Conservation (phyloP, 2,329 filamentous ascomycete genomes). For the Diaporthe velutina region DNA sequence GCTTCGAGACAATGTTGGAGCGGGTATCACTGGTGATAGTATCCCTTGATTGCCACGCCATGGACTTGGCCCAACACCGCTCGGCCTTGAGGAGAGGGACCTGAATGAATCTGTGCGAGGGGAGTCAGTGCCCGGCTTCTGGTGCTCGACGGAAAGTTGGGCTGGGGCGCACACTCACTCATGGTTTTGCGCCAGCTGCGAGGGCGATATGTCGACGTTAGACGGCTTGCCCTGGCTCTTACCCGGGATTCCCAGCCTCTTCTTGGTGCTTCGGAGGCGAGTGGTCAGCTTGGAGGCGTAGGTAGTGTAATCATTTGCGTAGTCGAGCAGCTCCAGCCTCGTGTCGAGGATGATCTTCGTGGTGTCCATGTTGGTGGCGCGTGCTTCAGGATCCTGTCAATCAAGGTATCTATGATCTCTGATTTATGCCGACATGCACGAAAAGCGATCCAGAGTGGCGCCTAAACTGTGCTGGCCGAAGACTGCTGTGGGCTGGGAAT, state of each 20-base stretch:
- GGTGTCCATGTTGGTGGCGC: constrained; percentile 81
- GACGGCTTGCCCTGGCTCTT: constrained; percentile 89
- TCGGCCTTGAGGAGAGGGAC: constrained; percentile 89
- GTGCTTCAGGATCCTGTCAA: not conserved
- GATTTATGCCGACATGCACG: not conserved
- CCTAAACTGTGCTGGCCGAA: not conserved
- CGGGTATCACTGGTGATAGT: constrained; percentile 83
- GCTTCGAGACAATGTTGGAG: constrained; percentile 88
- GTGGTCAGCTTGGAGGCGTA: constrained; percentile 86
- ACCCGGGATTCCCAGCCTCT: constrained; percentile 86
- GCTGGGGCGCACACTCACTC: constrained; percentile 68
- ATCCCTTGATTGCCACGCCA: constrained; percentile 95
- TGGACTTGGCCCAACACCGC: constrained; percentile 85
- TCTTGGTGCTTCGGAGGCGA: constrained; percentile 84
- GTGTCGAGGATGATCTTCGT: constrained; percentile 85
- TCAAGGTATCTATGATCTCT: not conserved
- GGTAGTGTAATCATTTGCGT: constrained; percentile 84
- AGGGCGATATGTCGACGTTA: constrained; percentile 77
- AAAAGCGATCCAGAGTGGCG: not conserved
- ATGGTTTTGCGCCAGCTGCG: constrained; percentile 79
- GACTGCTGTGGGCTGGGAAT: not conserved
- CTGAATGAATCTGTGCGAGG: constrained; percentile 73
- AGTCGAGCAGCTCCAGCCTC: constrained; percentile 85
- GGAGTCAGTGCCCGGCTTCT: constrained; percentile 14
- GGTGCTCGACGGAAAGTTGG: too few relatives aligned